Conservation (phyloP, 2,329 filamentous ascomycete species). For the Fusarium begoniae region DNA sequence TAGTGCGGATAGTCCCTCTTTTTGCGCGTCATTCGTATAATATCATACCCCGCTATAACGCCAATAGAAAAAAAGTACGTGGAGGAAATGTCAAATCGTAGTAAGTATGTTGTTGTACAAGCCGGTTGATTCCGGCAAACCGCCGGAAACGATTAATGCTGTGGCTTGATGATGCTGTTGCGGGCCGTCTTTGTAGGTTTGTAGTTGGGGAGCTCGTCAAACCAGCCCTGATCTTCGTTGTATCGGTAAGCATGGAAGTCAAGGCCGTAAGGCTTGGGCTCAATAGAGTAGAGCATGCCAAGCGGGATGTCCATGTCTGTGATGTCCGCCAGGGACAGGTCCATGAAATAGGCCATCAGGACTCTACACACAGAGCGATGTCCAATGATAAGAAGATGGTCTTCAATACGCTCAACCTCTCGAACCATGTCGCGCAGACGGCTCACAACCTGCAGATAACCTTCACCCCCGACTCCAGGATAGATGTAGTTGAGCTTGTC, state of each 20-base stretch:
- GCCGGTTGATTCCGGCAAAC: slow-evolving; percentile 14
- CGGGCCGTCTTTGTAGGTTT: slow-evolving; percentile 67
- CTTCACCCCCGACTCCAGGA: slow-evolving; percentile 93
- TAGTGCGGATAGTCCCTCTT: slow-evolving; percentile 38
- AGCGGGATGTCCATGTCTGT: slow-evolving; percentile 94
- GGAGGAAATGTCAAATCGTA: slow-evolving; percentile 3
- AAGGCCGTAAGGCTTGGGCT: slow-evolving; percentile 97
- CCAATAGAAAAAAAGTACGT: slow-evolving; percentile 20
- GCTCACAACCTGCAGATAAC: slow-evolving; percentile 97
- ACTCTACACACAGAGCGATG: slow-evolving; percentile 94
- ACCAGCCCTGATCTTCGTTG: slow-evolving; percentile 79
- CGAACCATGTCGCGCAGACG: slow-evolving; percentile 94
- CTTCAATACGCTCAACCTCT: slow-evolving; percentile 95
- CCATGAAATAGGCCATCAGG: slow-evolving; percentile 95
- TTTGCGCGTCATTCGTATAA: slow-evolving; percentile 37
- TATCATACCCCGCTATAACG: slow-evolving; percentile 33
- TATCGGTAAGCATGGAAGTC: slow-evolving; percentile 97
- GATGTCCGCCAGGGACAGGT: slow-evolving; percentile 88
- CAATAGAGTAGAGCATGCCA: slow-evolving; percentile 92
- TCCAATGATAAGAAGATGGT: slow-evolving; percentile 91
- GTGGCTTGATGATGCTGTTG: slow-evolving; percentile 41
- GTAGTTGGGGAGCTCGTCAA: slow-evolving; percentile 87
- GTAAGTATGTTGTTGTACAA: slow-evolving; percentile 39
- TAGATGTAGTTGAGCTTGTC: slow-evolving; percentile 98
- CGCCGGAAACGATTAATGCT: background rate